phyloP scores from a whole-genome alignment of 257 asterid genomes.

The Penstemon davidsonii region DNA sequence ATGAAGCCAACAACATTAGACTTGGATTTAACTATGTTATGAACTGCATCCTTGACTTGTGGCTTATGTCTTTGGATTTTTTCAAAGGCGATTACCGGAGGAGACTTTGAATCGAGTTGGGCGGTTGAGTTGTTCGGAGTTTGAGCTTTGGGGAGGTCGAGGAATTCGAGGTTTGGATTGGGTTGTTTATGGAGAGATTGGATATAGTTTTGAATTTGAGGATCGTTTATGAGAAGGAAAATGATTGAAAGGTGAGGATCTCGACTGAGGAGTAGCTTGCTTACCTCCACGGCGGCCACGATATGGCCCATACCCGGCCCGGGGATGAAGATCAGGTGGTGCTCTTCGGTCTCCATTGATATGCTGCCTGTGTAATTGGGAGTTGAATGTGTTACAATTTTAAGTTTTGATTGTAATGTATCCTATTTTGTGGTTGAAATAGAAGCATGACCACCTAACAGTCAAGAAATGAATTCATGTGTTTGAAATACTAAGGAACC shows the following conservation, averaged over 20 bases:
- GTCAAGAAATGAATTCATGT: no score
- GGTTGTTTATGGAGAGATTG: constrained; percentile 12
- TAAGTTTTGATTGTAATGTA: no score
- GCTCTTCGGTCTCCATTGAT: constrained; percentile 3
- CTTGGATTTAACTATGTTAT: not conserved
- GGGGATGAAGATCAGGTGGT: constrained; percentile 44
- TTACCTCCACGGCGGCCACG: constrained; percentile 52
- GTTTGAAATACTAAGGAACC: no score
- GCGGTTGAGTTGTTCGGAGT: not conserved
- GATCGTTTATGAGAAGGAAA: constrained; percentile 43
- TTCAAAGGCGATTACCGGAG: not conserved
- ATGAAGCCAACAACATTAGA: constrained; percentile 34
- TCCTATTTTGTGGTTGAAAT: no score
- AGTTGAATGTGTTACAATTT: no score
- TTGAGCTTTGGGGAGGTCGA: constrained; percentile 32
- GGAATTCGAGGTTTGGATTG: constrained; percentile 29
- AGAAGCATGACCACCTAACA: no score
- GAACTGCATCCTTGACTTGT: constrained; percentile 35
- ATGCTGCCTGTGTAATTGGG: no score
- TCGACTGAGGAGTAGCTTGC: constrained; percentile 36
- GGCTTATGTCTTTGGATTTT: constrained; percentile 30
- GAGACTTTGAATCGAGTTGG: constrained; percentile 7
- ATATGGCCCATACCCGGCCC: constrained; percentile 63
- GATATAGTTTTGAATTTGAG: constrained; percentile 14
- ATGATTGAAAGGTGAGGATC: constrained; percentile 39